Percentiles rank a stretch among this genome's conserved stretches.
Evolutionary conservation across 805 yeast genomes (phyloP).

Genomic region (Yarrowia deformans): DNA sequence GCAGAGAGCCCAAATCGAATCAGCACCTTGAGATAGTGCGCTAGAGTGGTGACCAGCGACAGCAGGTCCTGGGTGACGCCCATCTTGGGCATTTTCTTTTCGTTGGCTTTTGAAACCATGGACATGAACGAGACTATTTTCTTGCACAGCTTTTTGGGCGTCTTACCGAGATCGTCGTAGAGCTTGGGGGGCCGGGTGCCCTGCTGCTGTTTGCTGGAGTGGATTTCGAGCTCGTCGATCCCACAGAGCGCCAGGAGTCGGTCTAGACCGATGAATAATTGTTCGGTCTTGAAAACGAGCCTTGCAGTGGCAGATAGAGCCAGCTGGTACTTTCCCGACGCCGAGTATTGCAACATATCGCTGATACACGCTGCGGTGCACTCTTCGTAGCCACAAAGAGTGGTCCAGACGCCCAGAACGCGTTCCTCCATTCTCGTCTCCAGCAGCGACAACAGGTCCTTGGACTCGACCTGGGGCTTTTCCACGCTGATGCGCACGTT

Average conservation of each 20-base stretch:
- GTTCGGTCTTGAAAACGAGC: conserved; percentile 74
- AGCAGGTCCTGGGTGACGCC: conserved; percentile 57
- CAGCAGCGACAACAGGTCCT: conserved; percentile 45
- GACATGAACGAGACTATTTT: conserved; percentile 90
- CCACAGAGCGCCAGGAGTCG: conserved; percentile 50
- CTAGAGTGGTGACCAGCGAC: conserved; percentile 85
- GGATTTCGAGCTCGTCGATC: conserved; percentile 39
- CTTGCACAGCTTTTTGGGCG: conserved; percentile 87
- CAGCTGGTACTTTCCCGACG: conserved; percentile 69
- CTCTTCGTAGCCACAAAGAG: conserved; percentile 88
- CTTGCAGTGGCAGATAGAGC: conserved; percentile 76
- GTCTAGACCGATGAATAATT: conserved; percentile 79
- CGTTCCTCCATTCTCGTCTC: conserved; percentile 72
- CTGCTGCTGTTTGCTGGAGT: conserved; percentile 10
- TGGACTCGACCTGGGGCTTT: not conserved
- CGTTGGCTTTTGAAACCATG: conserved; percentile 67
- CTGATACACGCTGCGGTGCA: conserved; percentile 87
- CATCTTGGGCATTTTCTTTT: conserved; percentile 42
- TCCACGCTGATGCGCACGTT: conserved; percentile 70
- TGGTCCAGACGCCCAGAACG: conserved; percentile 77
- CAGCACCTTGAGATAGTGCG: conserved; percentile 87
- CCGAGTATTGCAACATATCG: conserved; percentile 86
- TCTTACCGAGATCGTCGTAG: conserved; percentile 51
- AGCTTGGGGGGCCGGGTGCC: conserved; percentile 11
- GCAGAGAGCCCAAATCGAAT: conserved; percentile 80